Percentiles rank a stretch among this genome's conserved stretches.
phyloP scores from a whole-genome alignment of 139 green algal genomes.

The Picochlorum sp. region DNA sequence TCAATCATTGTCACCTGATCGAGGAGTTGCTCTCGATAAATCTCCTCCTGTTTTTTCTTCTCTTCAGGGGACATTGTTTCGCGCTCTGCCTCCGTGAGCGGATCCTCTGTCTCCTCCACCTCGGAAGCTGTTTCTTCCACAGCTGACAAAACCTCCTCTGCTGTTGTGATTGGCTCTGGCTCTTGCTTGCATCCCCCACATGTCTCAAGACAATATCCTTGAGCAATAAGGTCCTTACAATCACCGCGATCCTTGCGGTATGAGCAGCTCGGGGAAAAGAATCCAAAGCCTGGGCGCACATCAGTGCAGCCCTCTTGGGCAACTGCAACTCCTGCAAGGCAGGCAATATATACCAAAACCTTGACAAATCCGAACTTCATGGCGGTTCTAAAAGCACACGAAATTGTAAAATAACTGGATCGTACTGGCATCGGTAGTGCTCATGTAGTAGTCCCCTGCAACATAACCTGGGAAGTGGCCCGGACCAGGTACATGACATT shows the following conservation, averaged over 20 bases:
- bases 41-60: not conserved
- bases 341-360: conserved; percentile 4
- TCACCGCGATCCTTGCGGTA: not conserved
- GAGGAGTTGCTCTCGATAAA: not conserved
- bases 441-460: too few relatives aligned
- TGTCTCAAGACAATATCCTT: not conserved
- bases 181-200: not conserved
- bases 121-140: not conserved
- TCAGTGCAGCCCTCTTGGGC: not conserved
- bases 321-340: conserved; percentile 5
- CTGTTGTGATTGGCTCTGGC: not conserved
- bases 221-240: not conserved
- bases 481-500: too few relatives aligned
- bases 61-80: not conserved
- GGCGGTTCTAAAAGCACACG: too few relatives aligned
- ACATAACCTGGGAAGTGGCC: too few relatives aligned
- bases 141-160: not conserved
- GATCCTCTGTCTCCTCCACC: not conserved
- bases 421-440: too few relatives aligned
- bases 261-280: not conserved
- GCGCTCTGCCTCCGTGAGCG: not conserved
- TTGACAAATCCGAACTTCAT: too few relatives aligned
- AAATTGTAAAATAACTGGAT: too few relatives aligned
- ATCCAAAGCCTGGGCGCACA: not conserved
- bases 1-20: not conserved